Percentiles rank a stretch among this genome's conserved stretches.
Evolutionary conservation across 495 filamentous ascomycete genomes (phyloP).

Genomic region (Hypomontagnella submonticulosa): DNA sequence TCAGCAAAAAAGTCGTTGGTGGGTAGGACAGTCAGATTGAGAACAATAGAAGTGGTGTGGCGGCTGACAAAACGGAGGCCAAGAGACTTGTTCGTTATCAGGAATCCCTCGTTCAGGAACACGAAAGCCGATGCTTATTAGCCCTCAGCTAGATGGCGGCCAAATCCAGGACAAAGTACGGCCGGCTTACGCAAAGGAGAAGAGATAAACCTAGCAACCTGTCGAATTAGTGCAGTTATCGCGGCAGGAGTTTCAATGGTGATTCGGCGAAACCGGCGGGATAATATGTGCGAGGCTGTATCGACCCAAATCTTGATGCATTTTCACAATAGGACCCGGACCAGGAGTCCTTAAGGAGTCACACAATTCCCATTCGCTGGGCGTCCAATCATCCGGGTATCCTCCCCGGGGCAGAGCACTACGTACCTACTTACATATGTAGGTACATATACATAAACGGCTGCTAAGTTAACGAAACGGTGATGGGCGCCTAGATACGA

Average conservation of each 20-base stretch:
- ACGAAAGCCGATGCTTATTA: conserved; percentile 42
- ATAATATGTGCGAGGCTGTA: conserved; percentile 46
- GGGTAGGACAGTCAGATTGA: conserved; percentile 34
- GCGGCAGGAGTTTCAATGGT: conserved; percentile 28
- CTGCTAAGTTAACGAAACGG: conserved; percentile 7
- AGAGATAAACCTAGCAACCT: conserved; percentile 34
- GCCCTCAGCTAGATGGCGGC: conserved; percentile 26
- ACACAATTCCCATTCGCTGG: conserved; percentile 27
- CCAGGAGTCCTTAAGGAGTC: conserved; percentile 20
- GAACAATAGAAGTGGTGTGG: conserved; percentile 29
- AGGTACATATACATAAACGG: not conserved
- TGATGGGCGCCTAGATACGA: conserved; percentile 25
- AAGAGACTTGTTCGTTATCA: conserved; percentile 32
- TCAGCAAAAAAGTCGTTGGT: conserved; percentile 20
- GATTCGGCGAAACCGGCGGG: conserved; percentile 45
- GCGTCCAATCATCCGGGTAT: conserved; percentile 42
- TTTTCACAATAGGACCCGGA: conserved; percentile 27
- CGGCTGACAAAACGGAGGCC: conserved; percentile 27
- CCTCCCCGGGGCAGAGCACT: conserved; percentile 35
- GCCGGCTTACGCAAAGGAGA: conserved; percentile 44
- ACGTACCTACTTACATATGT: conserved; percentile 12
- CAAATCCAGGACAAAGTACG: conserved; percentile 31
- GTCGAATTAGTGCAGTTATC: conserved; percentile 41
- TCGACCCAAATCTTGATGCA: conserved; percentile 30
- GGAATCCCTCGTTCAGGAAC: conserved; percentile 39